Base-by-base conservation (phyloP, 2,329 filamentous ascomycete species). In the Curvularia sp. region DNA sequence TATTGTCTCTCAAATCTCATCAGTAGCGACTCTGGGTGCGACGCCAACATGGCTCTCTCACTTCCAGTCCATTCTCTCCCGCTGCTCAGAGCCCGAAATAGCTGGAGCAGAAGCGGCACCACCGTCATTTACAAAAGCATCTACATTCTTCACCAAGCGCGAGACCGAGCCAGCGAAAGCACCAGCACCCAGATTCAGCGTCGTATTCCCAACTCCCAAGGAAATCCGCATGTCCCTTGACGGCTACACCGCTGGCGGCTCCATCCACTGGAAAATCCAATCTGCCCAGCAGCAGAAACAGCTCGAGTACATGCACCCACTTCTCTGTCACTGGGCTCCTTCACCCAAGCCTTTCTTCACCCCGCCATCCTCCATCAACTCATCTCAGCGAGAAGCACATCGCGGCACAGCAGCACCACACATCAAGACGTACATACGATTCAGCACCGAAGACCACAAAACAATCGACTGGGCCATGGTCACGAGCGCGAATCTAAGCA, bases 401-500 rank as follows among this genome's bases (percentile, higher is more conserved):
- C 70, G 77, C n/a, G 67, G 68, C 15, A 83, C 86, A 30, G 92
- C 92, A 18, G 91, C 92, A 0, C 93, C 93, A 0, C 93, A 97
- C 67, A 90, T 96, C 73, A 97, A 97, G 75, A 96, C 92, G 0
- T 97, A 95, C 69, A 87, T 93, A 44, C 86, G 90, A 4, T 93
- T 84, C 67, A 57, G 54, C n/a, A 73, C 28, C 49, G 33, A 52
- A 0, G 30, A 74, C n/a, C 70, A 79, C 18, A 73, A 68, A 1
- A 76, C 78, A 0, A 88, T 96, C 39, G 90, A 95, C 70, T 97
- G 93, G 93, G 92, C 91, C 1, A 82, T 97, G 63, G 75, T 96
- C 2, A 96, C 92, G 0, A 95, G 91, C n/a, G 92, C 93, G n/a
- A 97, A 96, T 66, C 75, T 97, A 2, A 95, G 91, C 1, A 94